These are phyloP conservation scores for Colletotrichum sp. DNA, from an alignment of 2,329 filamentous ascomycete species.

Conservation along the genomic window DNA sequence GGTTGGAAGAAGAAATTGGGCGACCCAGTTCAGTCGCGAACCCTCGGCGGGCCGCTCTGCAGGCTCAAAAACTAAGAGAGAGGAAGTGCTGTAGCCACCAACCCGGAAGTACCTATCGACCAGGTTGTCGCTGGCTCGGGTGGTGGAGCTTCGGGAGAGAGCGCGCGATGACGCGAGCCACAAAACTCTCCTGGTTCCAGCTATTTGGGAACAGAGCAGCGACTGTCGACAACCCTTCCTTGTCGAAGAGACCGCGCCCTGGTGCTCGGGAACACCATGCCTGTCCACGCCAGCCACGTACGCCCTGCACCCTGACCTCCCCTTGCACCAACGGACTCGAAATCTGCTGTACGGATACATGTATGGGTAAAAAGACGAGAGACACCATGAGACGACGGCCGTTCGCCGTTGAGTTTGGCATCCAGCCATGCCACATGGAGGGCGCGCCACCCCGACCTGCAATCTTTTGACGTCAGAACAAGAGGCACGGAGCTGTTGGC, in stretches of 20 bases:
- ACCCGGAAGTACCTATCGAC: not conserved
- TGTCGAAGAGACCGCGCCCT: constrained; percentile 11
- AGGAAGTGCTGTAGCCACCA: not conserved
- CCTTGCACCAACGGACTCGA: constrained; percentile 11
- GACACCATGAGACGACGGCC: constrained; percentile 15
- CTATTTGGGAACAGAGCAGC: constrained; percentile 17
- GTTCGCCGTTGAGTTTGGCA: not conserved
- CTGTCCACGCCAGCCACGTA: constrained; percentile 18
- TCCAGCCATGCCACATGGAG: not conserved
- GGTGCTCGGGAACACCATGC: constrained; percentile 12
- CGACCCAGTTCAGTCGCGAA: not conserved
- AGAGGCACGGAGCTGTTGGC: not conserved
- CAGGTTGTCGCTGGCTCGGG: constrained; percentile 5
- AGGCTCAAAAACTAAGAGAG: constrained; percentile 11
- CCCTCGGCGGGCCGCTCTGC: constrained; percentile 13
- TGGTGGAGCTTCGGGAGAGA: constrained; percentile 20
- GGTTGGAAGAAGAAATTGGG: not conserved
- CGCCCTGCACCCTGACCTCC: constrained; percentile 6
- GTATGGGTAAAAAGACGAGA: constrained; percentile 4
- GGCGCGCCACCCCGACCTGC: not conserved
- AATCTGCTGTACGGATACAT: constrained; percentile 3
- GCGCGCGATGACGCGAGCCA: constrained; percentile 23
- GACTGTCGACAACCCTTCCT: constrained; percentile 18
- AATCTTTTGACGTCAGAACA: constrained; percentile 2
- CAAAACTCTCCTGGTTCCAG: constrained; percentile 24